Percentiles rank a stretch among this genome's conserved stretches.
phyloP scores from a whole-genome alignment of 1,139 yeast species.

The Suhomyces wounanorum region DNA sequence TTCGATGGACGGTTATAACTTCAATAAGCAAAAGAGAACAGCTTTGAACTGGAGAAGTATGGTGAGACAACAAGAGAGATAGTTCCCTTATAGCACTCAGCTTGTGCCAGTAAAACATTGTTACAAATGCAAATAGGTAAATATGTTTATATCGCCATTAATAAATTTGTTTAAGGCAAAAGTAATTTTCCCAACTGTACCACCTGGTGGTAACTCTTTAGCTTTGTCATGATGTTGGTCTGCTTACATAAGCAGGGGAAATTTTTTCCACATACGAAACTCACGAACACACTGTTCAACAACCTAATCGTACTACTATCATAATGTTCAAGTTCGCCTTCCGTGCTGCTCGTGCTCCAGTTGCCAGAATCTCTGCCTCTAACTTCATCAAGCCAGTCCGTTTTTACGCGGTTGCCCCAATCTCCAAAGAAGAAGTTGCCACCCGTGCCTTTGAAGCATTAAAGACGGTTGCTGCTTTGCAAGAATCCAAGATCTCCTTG shows the following conservation, averaged over 20 bases:
- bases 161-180: not conserved
- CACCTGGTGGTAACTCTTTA: not conserved
- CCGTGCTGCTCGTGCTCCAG: constrained; percentile 43
- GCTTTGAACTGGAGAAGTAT: constrained; percentile 50
- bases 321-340: constrained; percentile 31
- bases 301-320: constrained; percentile 2
- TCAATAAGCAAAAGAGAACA: constrained; percentile 39
- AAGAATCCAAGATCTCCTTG: constrained; percentile 45
- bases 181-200: no score
- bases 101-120: not conserved
- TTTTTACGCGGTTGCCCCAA: constrained; percentile 51
- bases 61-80: constrained; percentile 10
- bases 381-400: constrained; percentile 38
- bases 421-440: constrained; percentile 49
- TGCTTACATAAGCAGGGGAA: constrained; percentile 6
- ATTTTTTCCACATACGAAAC: constrained; percentile 6
- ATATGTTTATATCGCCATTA: no score
- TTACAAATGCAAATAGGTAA: not conserved
- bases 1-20: constrained; percentile 17
- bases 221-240: not conserved
- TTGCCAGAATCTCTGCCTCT: constrained; percentile 29
- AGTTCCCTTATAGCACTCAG: not conserved
- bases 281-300: not conserved
- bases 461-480: constrained; percentile 53
- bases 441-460: constrained; percentile 52